A percentile compares a stretch with the other conserved stretches of the same genome.
phyloP scores from a whole-genome alignment of 2,329 filamentous ascomycete species.

The Elsinoe ampelina region DNA sequence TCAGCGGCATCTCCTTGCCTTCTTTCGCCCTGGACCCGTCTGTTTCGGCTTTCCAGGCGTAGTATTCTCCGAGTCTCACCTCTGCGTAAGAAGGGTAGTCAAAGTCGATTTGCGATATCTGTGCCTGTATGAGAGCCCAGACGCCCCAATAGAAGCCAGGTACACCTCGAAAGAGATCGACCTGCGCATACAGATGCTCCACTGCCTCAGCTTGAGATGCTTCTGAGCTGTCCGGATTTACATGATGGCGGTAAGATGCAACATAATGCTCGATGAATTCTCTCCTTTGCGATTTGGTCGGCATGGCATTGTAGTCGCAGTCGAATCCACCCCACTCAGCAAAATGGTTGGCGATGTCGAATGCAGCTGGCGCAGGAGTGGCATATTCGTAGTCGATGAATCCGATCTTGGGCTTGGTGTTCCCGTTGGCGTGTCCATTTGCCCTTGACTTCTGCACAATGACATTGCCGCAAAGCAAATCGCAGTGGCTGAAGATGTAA shows the following conservation, averaged over 20 bases:
- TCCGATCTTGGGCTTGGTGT: constrained; percentile 41
- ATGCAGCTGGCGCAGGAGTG: constrained; percentile 84
- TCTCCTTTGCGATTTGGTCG: constrained; percentile 64
- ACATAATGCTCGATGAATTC: constrained; percentile 82
- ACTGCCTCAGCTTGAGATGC: constrained; percentile 25
- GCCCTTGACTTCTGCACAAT: constrained; percentile 58
- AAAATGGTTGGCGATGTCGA: constrained; percentile 96
- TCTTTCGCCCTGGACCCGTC: constrained; percentile 50
- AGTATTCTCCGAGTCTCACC: constrained; percentile 78
- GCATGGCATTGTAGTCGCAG: constrained; percentile 78
- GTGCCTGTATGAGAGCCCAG: constrained; percentile 90
- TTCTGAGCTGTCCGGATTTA: constrained; percentile 20
- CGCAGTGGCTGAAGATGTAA: constrained; percentile 90
- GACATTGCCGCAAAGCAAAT: constrained; percentile 91
- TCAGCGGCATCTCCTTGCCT: constrained; percentile 55
- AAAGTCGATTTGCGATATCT: constrained; percentile 91
- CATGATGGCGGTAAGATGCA: constrained; percentile 50
- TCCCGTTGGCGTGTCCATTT: constrained; percentile 21
- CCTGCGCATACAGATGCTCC: constrained; percentile 62
- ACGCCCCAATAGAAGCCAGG: constrained; percentile 89
- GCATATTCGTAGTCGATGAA: constrained; percentile 99
- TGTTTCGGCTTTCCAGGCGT: constrained; percentile 73
- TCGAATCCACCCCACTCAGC: constrained; percentile 97
- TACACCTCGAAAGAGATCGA: constrained; percentile 78
- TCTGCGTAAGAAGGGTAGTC: constrained; percentile 92